Percentiles rank a stretch among this genome's conserved stretches.
phyloP scores from a whole-genome alignment of 371 early-diverging fungal species.

The Haplosporangium sp. region DNA sequence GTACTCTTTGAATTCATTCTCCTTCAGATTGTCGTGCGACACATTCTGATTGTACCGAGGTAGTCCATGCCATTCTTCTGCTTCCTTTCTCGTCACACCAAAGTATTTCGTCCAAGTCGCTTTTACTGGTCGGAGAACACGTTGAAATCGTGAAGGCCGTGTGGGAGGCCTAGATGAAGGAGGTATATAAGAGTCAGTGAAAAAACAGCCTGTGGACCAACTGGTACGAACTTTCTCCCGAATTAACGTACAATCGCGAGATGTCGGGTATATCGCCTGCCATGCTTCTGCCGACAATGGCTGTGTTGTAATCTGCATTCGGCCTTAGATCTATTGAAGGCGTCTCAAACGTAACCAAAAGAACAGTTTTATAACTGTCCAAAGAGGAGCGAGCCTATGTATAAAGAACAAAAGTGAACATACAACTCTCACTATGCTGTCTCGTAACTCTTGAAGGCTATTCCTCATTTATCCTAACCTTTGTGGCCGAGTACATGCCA shows the following conservation, averaged over 20 bases:
- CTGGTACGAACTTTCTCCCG: no score
- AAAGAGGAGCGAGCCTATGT: constrained; percentile 63
- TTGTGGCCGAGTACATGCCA: constrained; percentile 71
- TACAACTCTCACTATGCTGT: no score
- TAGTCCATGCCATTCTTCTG: constrained; percentile 58
- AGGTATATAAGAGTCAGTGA: background rate
- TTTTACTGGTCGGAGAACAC: constrained; percentile 13
- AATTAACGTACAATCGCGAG: constrained; percentile 26
- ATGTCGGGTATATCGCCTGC: constrained; percentile 28
- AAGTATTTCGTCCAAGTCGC: constrained; percentile 31
- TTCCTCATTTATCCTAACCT: constrained; percentile 31
- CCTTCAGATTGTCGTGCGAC: constrained; percentile 43
- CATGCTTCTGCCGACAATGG: constrained; percentile 35
- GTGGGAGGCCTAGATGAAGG: constrained; percentile 24
- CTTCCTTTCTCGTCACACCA: constrained; percentile 29
- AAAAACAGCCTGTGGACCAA: no score
- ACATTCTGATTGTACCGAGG: constrained; percentile 53
- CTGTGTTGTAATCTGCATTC: constrained; percentile 74
- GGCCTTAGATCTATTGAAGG: constrained; percentile 68
- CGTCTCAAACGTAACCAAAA: constrained; percentile 64
- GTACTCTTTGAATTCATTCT: constrained; percentile 73
- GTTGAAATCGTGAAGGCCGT: constrained; percentile 12
- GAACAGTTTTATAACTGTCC: constrained; percentile 70
- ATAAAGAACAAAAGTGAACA: background rate
- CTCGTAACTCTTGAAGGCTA: background rate